Evolutionary conservation across 805 yeast genomes (phyloP).

Genomic region (Sugiyamaella americana): DNA sequence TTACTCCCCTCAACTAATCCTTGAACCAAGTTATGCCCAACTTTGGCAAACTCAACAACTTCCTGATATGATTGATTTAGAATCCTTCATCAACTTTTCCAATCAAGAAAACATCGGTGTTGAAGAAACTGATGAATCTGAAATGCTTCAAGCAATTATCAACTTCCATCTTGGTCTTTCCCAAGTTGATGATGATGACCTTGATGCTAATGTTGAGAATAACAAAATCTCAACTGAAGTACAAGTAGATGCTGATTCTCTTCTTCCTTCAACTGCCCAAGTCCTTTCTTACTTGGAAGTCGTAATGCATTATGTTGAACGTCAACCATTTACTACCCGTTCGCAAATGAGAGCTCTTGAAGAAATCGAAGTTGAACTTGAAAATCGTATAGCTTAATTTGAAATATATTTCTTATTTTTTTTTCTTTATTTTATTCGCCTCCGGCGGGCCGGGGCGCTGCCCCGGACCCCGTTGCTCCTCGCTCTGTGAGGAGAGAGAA

Average conservation of each 20-base stretch:
- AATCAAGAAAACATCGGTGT: constrained; percentile 4
- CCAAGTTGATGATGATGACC: constrained; percentile 1
- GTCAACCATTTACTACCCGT: constrained; percentile 6
- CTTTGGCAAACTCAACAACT: constrained; percentile 9
- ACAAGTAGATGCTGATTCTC: not conserved
- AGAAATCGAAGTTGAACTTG: constrained; percentile 7
- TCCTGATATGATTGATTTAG: constrained; percentile 6
- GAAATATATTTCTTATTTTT: not conserved
- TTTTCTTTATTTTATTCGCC: no score
- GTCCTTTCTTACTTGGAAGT: constrained; percentile 6
- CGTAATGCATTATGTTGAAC: constrained; percentile 5
- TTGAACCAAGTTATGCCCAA: constrained; percentile 6
- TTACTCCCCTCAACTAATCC: not conserved
- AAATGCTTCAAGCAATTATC: constrained; percentile 8
- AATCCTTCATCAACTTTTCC: constrained; percentile 2
- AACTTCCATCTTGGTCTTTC: constrained; percentile 9
- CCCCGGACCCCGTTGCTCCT: not conserved
- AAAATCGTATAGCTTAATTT: not conserved
- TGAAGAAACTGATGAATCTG: constrained; percentile 6
- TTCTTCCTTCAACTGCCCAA: constrained; percentile 2
- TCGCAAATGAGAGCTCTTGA: constrained; percentile 11
- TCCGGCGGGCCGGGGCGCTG: not conserved
- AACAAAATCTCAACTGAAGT: not conserved
- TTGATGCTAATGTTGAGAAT: not conserved
- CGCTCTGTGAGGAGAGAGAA: no score